Percentiles rank a stretch among this genome's conserved stretches.
phyloP scores from a whole-genome alignment of 2,329 filamentous ascomycete genomes.

The Trichoderma gracile region DNA sequence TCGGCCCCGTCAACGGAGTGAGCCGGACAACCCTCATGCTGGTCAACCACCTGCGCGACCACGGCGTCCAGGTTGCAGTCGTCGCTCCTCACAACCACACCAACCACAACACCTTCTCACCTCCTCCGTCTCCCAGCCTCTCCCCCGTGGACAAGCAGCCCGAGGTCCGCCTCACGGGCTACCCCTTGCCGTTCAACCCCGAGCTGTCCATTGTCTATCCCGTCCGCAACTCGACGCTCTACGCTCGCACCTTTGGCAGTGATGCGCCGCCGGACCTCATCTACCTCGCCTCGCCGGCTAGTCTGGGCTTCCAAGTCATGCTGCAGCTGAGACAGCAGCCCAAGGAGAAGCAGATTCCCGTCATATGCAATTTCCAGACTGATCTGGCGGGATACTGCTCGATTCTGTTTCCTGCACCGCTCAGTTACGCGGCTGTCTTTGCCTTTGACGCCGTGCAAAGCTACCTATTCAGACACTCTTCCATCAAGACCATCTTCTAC shows the following conservation, averaged over 20 bases:
- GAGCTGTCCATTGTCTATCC: slow-evolving; percentile 71
- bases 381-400: slow-evolving; percentile 69
- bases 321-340: slow-evolving; percentile 65
- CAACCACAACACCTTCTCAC: slow-evolving; percentile 55
- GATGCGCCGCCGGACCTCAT: slow-evolving; percentile 60
- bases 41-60: slow-evolving; percentile 64
- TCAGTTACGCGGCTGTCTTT: slow-evolving; percentile 62
- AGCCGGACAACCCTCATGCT: slow-evolving; percentile 69
- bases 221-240: slow-evolving; percentile 63
- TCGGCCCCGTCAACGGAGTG: slow-evolving; percentile 73
- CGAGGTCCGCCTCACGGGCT: slow-evolving; percentile 63
- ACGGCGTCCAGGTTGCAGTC: slow-evolving; percentile 65
- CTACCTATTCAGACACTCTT: slow-evolving; percentile 62
- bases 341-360: slow-evolving; percentile 54
- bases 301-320: slow-evolving; percentile 69
- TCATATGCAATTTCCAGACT: slow-evolving; percentile 71
- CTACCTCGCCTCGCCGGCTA: slow-evolving; percentile 69
- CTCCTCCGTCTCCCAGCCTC: slow-evolving; percentile 41
- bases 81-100: slow-evolving; percentile 64
- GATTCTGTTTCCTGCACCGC: slow-evolving; percentile 65
- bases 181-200: slow-evolving; percentile 69
- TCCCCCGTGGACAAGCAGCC: slow-evolving; percentile 38
- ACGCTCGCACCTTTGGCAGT: slow-evolving; percentile 58
- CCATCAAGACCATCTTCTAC: slow-evolving; percentile 68
- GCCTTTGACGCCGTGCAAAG: slow-evolving; percentile 65